A percentile compares a stretch with the other conserved stretches of the same genome.
phyloP scores from a whole-genome alignment of 345 rosid genomes.

The Eutrema yunnanense region DNA sequence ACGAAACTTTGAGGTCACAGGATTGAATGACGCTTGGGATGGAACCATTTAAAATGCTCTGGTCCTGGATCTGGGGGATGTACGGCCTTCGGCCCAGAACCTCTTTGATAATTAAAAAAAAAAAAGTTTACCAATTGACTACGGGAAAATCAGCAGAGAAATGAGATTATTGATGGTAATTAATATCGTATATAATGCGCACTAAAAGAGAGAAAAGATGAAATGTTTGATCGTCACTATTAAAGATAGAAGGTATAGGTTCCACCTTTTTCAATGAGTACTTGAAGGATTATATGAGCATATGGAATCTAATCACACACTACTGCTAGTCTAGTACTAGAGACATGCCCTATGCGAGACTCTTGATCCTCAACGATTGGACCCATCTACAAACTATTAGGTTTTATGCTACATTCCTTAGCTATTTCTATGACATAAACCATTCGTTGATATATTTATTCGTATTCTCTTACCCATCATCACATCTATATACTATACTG shows the following conservation, averaged over 20 bases:
- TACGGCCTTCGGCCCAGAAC: no score
- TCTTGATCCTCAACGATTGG: conserved; percentile 9
- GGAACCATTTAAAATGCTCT: no score
- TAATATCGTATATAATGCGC: conserved; percentile 12
- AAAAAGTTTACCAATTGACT: background rate
- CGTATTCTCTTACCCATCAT: conserved; percentile 7
- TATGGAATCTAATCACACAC: conserved; percentile 29
- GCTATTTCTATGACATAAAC: conserved; percentile 17
- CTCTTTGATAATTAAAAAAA: no score
- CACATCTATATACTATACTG: background rate
- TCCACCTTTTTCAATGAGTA: conserved; percentile 25
- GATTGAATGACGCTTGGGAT: no score
- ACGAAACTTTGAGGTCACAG: no score
- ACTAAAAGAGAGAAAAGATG: conserved; percentile 15
- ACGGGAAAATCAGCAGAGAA: background rate
- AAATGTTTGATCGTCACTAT: conserved; percentile 20
- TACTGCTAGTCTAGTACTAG: conserved; percentile 7
- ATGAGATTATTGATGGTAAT: background rate
- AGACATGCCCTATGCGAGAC: conserved; percentile 8
- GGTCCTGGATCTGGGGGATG: no score
- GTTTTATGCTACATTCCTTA: conserved; percentile 26
- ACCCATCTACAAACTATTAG: conserved; percentile 8
- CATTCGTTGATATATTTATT: conserved; percentile 10
- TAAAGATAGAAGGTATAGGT: conserved; percentile 27
- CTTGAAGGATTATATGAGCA: conserved; percentile 31